Evolutionary conservation across 805 yeast genomes (phyloP).

Genomic region (Starmerella floris): DNA sequence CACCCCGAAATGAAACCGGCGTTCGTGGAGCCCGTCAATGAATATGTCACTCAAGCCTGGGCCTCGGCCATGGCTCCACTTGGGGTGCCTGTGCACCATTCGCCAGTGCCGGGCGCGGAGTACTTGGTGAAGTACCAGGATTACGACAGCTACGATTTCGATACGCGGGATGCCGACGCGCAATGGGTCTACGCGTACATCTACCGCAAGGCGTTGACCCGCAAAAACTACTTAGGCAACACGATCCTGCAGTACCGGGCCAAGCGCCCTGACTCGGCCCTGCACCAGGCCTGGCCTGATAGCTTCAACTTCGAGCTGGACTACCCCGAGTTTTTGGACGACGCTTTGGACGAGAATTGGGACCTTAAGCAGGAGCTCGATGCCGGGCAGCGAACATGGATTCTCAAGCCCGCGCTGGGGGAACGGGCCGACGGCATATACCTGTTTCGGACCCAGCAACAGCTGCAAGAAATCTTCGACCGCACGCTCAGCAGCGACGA

Average conservation of each 20-base stretch:
- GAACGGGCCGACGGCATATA: conserved; percentile 95
- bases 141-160: conserved; percentile 78
- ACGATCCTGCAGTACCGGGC: conserved; percentile 62
- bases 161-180: conserved; percentile 24
- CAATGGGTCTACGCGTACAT: conserved; percentile 37
- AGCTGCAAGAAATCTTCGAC: conserved; percentile 71
- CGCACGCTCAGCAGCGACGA: conserved; percentile 66
- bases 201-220: conserved; percentile 76
- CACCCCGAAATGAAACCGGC: too few species aligned
- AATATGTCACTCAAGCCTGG: conserved; percentile 20
- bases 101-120: not conserved
- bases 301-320: conserved; percentile 75
- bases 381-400: conserved; percentile 54
- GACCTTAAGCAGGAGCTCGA: conserved; percentile 73
- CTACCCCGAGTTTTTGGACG: conserved; percentile 92
- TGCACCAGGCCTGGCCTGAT: conserved; percentile 53
- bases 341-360: conserved; percentile 80
- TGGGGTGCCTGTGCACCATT: not conserved
- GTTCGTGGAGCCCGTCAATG: conserved; percentile 15
- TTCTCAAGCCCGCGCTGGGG: conserved; percentile 91
- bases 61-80: conserved; percentile 8
- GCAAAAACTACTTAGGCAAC: conserved; percentile 81
- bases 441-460: conserved; percentile 61
- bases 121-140: conserved; percentile 62
- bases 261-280: conserved; percentile 57